These are phyloP conservation scores for Mikania micrantha DNA, from an alignment of 129 eudicot species.

Conservation along the genomic window DNA sequence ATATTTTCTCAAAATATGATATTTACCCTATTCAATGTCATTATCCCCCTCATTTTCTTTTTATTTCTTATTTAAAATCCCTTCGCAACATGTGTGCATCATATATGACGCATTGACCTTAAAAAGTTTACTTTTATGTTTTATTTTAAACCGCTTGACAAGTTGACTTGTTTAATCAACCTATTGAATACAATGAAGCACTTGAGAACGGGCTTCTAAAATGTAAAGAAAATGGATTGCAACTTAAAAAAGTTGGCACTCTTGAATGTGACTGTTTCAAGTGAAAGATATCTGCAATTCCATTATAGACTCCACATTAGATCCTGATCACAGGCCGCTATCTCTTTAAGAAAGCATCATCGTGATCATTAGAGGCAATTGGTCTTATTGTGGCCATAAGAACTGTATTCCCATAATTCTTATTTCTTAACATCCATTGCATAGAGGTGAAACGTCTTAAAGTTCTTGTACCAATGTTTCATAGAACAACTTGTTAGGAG, in stretches of 20 bases:
- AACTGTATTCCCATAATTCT: conserved; percentile 66
- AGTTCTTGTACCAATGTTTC: conserved; percentile 35
- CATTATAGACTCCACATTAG: too few species aligned
- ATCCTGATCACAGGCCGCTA: conserved; percentile 39
- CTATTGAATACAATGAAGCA: not conserved
- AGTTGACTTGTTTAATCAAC: too few species aligned
- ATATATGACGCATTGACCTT: too few species aligned
- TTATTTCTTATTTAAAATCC: too few species aligned
- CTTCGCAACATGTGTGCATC: too few species aligned
- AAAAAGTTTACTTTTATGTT: too few species aligned
- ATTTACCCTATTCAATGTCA: too few species aligned
- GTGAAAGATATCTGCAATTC: not conserved
- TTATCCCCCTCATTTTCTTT: too few species aligned
- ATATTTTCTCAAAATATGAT: too few species aligned
- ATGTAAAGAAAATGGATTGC: not conserved
- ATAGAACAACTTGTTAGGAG: conserved; percentile 32
- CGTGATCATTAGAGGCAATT: conserved; percentile 13
- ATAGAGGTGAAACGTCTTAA: conserved; percentile 41
- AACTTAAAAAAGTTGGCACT: not conserved
- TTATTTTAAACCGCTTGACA: too few species aligned
- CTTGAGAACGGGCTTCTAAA: not conserved
- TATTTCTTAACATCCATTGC: conserved; percentile 67
- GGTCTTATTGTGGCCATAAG: conserved; percentile 51
- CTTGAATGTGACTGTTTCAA: not conserved
- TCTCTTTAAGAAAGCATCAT: conserved; percentile 28